Evolutionary conservation across 2,329 filamentous ascomycete genomes (phyloP), one percentile per base, ranked within the genome.

Genomic region (Bretziella fagacearum): DNA sequence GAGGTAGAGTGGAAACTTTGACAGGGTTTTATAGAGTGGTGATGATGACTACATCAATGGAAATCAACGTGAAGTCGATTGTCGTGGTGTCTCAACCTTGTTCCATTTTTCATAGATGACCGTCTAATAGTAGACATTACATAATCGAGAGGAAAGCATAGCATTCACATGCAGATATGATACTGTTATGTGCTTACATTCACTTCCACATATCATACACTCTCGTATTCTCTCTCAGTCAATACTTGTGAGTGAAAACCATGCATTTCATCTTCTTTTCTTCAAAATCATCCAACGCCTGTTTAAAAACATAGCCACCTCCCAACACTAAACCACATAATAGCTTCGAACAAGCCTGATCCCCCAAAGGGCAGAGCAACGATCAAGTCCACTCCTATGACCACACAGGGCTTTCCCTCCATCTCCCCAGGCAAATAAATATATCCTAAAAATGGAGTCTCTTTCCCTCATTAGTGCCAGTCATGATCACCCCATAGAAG

Each of bases 401-500:
- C 70, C 77, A 72, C 77, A 91, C 87, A 95, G 86, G 89, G 89
- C 89, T 86, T 95, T 96, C 89, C 86, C 87, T 85, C 80, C 66
- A 63, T 51, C 42, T 53, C 45, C 17, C 17, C 29, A 54, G 44
- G 41, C 48, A 52, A 53, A 48, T 52, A 49, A 53, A 50, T 54
- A 50, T 41, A 52, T 49, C 27, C 25, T 11, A 49, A 47, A 53
- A 50, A 56, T 64, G 63, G 74, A 85, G 81, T 94, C 86, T 96
- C 89, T 96, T 96, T 96, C 89, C 89, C 86, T 95, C 87, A 82
- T 95, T 73, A 95, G 86, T 81, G 78, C 80, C 70, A 66, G 71
- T 71, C 75, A 76, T 67, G 65, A 70, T 65, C 22, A 51, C 44
- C 67, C 65, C 56, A 54, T 53, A 54, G 54, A 37, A 37, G 33